Evolutionary conservation across 495 filamentous ascomycete species (phyloP), one percentile per base, ranked within the genome.

Genomic region (Thozetella sp.): DNA sequence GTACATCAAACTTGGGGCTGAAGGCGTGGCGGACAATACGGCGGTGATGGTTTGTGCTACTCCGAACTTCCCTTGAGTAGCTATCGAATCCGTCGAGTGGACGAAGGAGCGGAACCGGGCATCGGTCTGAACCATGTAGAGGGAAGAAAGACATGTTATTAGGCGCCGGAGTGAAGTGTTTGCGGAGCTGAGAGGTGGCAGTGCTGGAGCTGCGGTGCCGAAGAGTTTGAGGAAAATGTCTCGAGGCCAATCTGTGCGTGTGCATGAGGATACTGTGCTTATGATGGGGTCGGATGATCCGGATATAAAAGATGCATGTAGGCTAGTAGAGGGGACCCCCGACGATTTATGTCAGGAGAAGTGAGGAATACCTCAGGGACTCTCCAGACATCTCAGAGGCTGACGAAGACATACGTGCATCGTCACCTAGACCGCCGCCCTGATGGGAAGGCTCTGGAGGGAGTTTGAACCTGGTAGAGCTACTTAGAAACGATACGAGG

Each of bases 31-130:
- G 67, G 9, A 27, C 53, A 22, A 66, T 75, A 40, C 75, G 60
- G 58, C 59, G 63, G 54, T 57, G 61, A 61, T 52, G 66, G 50
- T 61, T 63, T 64, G 60, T 61, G 30, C 55, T 26, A 53, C 22
- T 34, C 58, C 72, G 64, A 24, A 51, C 25, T 58, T 69, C 60
- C 55, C 75, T 68, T 22, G 72, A 70, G 67, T 86, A 84, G 63
- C 71, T 74, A 67, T 88, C 88, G 67, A 88, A 90, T 75, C 92
- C 89, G 66, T 93, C 88, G 43, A 96, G 81, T 17, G 95, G 76
- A 50, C 85, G 86, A 82, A 94, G 90, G 65, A 94, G 82, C 25
- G 88, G 86, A 24, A 76, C 66, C 75, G 90, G 86, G 73, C 86
- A 76, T 61, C 71, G 67, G 51, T 80, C 71, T 46, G 65, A 75